Evolutionary conservation across 441 rosid species (phyloP).

Genomic region (Corymbia calophylla): DNA sequence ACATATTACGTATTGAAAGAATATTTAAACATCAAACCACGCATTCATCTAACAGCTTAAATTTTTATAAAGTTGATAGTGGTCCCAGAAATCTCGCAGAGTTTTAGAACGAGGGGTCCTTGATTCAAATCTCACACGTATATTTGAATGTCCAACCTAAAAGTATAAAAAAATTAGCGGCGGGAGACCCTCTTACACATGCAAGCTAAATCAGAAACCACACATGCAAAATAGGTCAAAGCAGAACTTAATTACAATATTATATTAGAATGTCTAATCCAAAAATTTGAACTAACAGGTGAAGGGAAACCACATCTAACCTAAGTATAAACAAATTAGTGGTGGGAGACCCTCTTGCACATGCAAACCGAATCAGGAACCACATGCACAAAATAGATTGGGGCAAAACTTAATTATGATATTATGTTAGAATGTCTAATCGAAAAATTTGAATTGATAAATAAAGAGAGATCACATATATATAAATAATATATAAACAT

Average conservation of each 20-base stretch:
- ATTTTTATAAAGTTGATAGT: too few species aligned
- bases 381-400: too few species aligned
- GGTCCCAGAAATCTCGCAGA: too few species aligned
- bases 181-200: background rate
- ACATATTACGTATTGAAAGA: background rate
- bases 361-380: too few species aligned
- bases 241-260: background rate
- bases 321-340: background rate
- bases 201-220: rapidly evolving
- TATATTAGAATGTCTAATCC: background rate
- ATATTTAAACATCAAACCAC: background rate
- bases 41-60: too few species aligned
- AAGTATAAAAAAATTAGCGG: background rate
- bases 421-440: background rate
- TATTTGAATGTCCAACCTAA: too few species aligned
- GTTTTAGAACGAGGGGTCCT: too few species aligned
- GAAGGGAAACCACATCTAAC: too few species aligned
- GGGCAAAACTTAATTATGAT: background rate
- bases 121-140: too few species aligned
- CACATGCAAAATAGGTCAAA: too few species aligned
- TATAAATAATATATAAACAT: too few species aligned
- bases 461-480: background rate
- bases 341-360: background rate
- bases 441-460: background rate
- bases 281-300: background rate